Evolutionary conservation across 192 early-diverging fungal species (phyloP), one percentile per base, ranked within the genome.

Genomic region (Linnemannia exigua): DNA sequence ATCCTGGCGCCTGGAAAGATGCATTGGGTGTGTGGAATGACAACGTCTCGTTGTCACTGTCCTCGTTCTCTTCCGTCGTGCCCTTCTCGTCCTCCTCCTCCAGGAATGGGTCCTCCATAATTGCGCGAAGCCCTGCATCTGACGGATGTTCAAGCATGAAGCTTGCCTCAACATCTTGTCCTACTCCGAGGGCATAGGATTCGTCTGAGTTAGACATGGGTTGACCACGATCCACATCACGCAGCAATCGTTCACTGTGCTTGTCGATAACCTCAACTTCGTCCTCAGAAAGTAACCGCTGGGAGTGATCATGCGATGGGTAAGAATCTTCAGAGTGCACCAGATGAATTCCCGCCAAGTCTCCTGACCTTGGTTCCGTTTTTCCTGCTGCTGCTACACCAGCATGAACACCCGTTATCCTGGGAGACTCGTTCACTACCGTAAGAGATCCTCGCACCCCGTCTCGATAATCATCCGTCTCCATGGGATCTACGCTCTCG

Each of bases 391-490:
- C 17, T n/a, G 72, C 50, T 35, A 75, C 12, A 0, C 48, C 72
- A 8, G 72, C 22, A 36, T 17, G 48, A 16, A 33, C 25, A 38
- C n/a, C 20, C 31, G 15, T 41, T 25, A 11, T 16, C 44, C 25
- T 33, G 25, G 44, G 20, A 0, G 37, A 8, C 44, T 66, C 22
- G 12, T 7, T 36, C 9, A 12, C 19, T n/a, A 37, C 9, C 15
- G 15, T 2, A 6, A 67, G n/a, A 25, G 52, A 28, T 17, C 47
- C 54, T 16, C 51, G 67, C 5, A 77, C n/a, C 2, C 67, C 71
- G 19, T 33, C 41, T 25, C 74, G 79, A 41, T 73, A 75, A 22
- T 70, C 71, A 37, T 79, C 71, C 12, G 71, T 80, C 33, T 80
- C 72, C 79, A 75, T 75, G 7, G 68, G 41, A 31, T 63, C 58